These are phyloP conservation scores for Eucalyptus pauciflora DNA, from an alignment of 345 rosid species.

Conservation along the genomic window DNA sequence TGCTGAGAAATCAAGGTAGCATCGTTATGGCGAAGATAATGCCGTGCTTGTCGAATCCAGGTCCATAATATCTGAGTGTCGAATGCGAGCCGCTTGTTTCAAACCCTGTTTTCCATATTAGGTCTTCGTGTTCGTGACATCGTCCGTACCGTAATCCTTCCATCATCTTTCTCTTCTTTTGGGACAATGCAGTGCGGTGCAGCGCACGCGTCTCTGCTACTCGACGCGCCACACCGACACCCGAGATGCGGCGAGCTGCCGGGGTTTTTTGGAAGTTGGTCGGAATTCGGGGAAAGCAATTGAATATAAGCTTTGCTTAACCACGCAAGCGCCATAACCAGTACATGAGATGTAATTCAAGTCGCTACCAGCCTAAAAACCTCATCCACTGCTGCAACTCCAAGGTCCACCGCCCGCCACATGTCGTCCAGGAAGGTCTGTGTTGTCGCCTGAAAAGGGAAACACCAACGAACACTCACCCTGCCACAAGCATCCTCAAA, in stretches of 20 bases:
- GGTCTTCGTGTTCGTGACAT: not conserved
- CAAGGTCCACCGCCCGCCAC: not conserved
- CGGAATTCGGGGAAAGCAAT: not conserved
- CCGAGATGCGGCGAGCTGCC: not conserved
- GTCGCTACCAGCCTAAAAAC: not conserved
- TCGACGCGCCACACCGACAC: not conserved
- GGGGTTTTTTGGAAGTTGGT: not conserved
- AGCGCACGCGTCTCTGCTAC: accelerated
- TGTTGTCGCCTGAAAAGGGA: not conserved
- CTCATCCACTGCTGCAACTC: not conserved
- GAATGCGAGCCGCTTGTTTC: not conserved
- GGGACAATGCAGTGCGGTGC: no score
- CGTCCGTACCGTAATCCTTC: accelerated
- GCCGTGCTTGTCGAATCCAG: accelerated
- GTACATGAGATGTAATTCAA: not conserved
- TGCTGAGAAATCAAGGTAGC: not conserved
- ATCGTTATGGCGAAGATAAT: not conserved
- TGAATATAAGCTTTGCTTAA: not conserved
- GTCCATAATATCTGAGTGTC: not conserved
- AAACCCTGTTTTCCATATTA: accelerated
- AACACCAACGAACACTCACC: not conserved
- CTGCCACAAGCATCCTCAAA: not conserved
- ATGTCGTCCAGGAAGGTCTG: not conserved
- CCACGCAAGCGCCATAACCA: not conserved
- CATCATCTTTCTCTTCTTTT: not conserved